Conservation (phyloP, 148 eudicot genomes). For the Camellia lanceoleosa region DNA sequence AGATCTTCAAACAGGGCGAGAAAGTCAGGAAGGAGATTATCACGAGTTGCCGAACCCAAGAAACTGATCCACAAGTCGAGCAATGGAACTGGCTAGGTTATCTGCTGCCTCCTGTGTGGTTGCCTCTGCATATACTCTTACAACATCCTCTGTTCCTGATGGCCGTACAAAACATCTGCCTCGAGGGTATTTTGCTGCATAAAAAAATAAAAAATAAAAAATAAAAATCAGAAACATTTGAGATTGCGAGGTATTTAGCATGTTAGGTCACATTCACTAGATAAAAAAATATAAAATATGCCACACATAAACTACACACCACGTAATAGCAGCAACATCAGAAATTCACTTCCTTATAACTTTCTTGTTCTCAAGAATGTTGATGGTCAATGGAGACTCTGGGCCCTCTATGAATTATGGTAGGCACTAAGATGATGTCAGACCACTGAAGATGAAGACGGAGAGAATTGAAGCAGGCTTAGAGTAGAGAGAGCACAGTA, state of each 20-base stretch:
- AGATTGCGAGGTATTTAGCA: neutral
- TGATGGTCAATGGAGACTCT: too few species aligned
- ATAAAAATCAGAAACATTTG: neutral
- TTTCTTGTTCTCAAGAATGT: neutral
- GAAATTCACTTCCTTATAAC: neutral
- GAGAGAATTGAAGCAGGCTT: too few species aligned
- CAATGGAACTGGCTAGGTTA: slow-evolving; percentile 56
- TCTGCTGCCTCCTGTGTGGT: slow-evolving; percentile 77
- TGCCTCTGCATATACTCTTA: slow-evolving; percentile 90
- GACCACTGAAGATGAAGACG: too few species aligned
- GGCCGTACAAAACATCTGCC: slow-evolving; percentile 85
- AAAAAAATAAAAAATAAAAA: neutral
- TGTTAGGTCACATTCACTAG: neutral
- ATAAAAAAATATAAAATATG: neutral
- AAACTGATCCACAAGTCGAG: slow-evolving; percentile 50
- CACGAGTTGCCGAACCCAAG: slow-evolving; percentile 50
- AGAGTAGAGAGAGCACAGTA: too few species aligned
- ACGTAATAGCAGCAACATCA: neutral
- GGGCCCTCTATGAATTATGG: too few species aligned
- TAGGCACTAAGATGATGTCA: too few species aligned
- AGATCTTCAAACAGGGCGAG: neutral
- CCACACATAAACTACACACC: neutral
- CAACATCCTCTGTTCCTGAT: slow-evolving; percentile 92
- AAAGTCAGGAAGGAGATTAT: neutral
- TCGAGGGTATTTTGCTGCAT: slow-evolving; percentile 53